Conservation (phyloP, 108 stramenopile species). For the Hondaea fermentalgiana region DNA sequence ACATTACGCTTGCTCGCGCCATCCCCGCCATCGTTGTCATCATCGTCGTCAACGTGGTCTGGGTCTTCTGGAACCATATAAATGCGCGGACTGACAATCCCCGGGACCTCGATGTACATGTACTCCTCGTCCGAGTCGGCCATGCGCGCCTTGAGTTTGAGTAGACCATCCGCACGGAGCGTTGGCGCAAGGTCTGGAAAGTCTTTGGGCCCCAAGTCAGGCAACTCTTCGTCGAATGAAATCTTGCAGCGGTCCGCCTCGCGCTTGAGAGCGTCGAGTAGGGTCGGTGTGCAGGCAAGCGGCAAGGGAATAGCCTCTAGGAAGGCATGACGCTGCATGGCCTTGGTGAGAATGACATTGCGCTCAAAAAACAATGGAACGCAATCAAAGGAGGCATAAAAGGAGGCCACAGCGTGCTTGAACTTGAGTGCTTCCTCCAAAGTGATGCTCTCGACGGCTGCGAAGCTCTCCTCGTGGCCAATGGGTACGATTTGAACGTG, state of each 20-base stretch:
- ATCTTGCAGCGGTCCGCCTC: neutral
- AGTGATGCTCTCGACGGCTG: neutral
- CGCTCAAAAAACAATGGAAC: neutral
- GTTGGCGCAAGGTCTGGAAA: neutral
- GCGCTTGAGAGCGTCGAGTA: neutral
- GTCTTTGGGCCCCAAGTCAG: neutral
- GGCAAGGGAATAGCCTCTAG: neutral
- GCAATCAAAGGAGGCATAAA: neutral
- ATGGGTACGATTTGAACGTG: neutral
- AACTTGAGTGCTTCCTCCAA: neutral
- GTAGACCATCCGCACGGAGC: neutral
- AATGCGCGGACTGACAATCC: neutral
- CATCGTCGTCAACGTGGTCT: neutral
- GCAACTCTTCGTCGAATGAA: neutral
- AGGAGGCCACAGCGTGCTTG: neutral
- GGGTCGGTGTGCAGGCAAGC: neutral
- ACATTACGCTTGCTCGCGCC: neutral
- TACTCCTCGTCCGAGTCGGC: neutral
- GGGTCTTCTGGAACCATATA: neutral
- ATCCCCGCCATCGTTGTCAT: neutral
- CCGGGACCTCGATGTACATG: neutral
- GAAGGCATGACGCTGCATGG: slow-evolving; percentile 21
- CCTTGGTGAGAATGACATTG: neutral
- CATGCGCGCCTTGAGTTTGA: neutral
- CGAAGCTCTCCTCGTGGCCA: neutral